A percentile compares a stretch with the other conserved stretches of the same genome.
Conservation (phyloP, 805 yeast species). For the Cyberlindnera americana region DNA sequence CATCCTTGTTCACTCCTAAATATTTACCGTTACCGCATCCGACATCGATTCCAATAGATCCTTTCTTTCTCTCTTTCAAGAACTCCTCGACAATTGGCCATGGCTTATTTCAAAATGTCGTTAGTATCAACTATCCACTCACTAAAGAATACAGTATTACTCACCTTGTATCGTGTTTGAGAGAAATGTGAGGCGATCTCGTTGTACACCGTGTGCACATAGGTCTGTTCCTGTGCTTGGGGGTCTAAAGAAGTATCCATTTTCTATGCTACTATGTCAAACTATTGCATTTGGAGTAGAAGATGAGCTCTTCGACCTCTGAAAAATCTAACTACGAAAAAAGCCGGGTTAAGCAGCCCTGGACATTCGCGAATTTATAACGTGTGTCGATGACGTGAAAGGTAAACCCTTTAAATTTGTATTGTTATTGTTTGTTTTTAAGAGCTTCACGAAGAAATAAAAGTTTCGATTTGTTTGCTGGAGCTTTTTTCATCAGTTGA, state of each 20-base stretch:
- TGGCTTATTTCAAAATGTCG: constrained; percentile 49
- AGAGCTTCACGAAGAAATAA: no score
- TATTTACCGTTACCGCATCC: constrained; percentile 99
- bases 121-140: no score
- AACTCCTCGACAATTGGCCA: constrained; percentile 93
- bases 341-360: neutral
- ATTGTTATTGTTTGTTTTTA: no score
- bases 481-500: no score
- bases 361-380: neutral
- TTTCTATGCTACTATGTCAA: neutral
- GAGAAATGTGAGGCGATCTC: constrained; percentile 93
- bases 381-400: no score
- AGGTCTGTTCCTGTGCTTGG: constrained; percentile 60
- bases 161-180: constrained; percentile 73
- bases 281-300: no score
- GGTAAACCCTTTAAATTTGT: no score
- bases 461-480: no score
- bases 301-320: no score
- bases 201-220: constrained; percentile 91
- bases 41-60: constrained; percentile 81
- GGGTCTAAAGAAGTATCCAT: constrained; percentile 39
- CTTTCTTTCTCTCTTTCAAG: constrained; percentile 43
- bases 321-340: neutral
- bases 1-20: constrained; percentile 61
- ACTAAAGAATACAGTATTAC: no score